Evolutionary conservation across 1,284 basidiomycete species (phyloP), one percentile per base, ranked within the genome.

Genomic region (Cutaneotrichosporon dermatis): DNA sequence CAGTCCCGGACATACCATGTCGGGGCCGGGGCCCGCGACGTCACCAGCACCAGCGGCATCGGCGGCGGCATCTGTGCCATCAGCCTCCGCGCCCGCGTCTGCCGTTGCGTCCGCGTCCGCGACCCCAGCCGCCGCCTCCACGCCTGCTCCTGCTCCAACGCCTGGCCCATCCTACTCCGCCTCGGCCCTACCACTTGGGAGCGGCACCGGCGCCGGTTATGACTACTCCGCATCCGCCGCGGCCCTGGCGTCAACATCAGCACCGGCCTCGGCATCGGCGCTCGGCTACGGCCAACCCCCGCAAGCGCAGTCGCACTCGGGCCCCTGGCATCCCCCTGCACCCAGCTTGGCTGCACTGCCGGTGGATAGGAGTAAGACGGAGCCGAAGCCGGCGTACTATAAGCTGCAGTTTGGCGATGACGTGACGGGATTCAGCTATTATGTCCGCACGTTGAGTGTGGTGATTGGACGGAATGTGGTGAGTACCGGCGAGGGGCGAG

Each of bases 381-480:
- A 77, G 56, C 77, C 77, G 12, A 76, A 73, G 51, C 73, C 75
- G 6, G 77, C 77, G 6, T 79, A 73, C 60, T 79, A 79, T 69
- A 79, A 79, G 67, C 68, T 79, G 6, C 77, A 79, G 59, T 79
- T 79, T 56, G 73, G 73, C 33, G 74, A 74, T 61, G 71, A 79
- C 55, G 63, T 71, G 13, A 76, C 76, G n/a, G 77, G 76, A 1
- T 79, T 79, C 66, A 69, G 70, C 8, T 79, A 79, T 61, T 79
- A 79, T 69, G 74, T 79, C 57, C 65, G 75, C 51, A 79, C 76
- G 37, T 62, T 76, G 45, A 66, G 67, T 41, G 73, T 78, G n/a
- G 70, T 76, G 40, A 76, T 79, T 51, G 77, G 77, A 25, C 69
- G 77, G 56, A 76, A 74, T 59, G 49, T 37, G 34, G 34, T 25